Evolutionary conservation across 1,284 basidiomycete genomes (phyloP).

Genomic region (Pseudozyma thailandica): DNA sequence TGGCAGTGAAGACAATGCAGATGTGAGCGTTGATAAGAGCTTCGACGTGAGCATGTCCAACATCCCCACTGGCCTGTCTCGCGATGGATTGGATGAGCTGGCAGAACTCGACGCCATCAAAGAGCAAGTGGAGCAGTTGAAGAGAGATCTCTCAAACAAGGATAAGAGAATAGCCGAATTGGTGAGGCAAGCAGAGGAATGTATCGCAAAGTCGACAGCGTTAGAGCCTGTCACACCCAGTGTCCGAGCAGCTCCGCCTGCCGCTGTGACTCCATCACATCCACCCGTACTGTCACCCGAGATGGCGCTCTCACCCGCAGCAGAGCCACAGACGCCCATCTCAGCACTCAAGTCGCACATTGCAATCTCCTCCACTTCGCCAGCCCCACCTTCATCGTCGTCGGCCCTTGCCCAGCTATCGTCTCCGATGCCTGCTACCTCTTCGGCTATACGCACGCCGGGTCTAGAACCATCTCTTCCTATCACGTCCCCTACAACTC

Average conservation of each 20-base stretch:
- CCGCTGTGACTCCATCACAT: background rate
- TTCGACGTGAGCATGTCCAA: conserved; percentile 46
- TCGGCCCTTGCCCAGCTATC: background rate
- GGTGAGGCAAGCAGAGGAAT: conserved; percentile 4
- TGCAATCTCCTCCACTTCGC: background rate
- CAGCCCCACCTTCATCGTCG: background rate
- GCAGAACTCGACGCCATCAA: conserved; percentile 17
- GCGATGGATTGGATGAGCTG: conserved; percentile 5
- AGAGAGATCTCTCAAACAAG: conserved; percentile 6
- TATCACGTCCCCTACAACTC: background rate
- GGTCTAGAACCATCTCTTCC: conserved; percentile 6
- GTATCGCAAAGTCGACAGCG: background rate
- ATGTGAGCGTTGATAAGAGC: conserved; percentile 24
- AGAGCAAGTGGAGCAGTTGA: conserved; percentile 16
- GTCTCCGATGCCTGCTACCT: background rate
- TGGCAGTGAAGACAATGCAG: conserved; percentile 4
- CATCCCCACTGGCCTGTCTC: conserved; percentile 33
- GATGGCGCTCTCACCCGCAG: background rate
- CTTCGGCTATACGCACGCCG: background rate
- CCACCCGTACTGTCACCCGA: background rate
- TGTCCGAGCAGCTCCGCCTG: background rate
- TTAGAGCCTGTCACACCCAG: background rate
- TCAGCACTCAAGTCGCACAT: conserved; percentile 1
- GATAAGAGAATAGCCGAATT: conserved; percentile 19
- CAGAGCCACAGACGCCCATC: background rate